Evolutionary conservation across 768 basidiomycete species (phyloP).

Genomic region (Sporobolomyces phaffii): DNA sequence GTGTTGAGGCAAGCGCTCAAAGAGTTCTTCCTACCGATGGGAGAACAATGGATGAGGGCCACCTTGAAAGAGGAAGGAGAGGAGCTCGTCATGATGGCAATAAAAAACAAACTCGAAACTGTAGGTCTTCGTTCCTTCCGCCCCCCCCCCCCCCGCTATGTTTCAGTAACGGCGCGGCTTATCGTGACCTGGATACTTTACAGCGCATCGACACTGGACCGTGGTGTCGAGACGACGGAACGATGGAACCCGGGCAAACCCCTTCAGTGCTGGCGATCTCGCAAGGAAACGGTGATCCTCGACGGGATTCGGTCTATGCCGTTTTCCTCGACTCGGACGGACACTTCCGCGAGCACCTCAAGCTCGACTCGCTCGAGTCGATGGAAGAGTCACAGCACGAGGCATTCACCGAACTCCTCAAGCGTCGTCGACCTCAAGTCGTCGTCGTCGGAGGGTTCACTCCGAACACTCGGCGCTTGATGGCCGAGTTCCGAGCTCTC

Average conservation of each 20-base stretch:
- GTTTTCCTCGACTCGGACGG: constrained; percentile 84
- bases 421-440: constrained; percentile 75
- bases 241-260: constrained; percentile 65
- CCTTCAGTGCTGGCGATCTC: constrained; percentile 80
- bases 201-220: constrained; percentile 34
- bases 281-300: constrained; percentile 91
- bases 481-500: constrained; percentile 36
- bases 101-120: constrained; percentile 62
- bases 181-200: no score
- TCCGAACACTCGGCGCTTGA: constrained; percentile 32
- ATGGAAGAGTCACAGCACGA: constrained; percentile 32
- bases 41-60: constrained; percentile 80
- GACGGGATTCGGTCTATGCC: constrained; percentile 77
- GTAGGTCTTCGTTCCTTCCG: constrained; percentile 52
- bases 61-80: constrained; percentile 85
- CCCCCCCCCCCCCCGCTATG: no score
- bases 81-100: constrained; percentile 66
- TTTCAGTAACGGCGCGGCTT: no score
- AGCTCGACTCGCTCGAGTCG: constrained; percentile 68
- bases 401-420: constrained; percentile 75
- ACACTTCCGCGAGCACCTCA: constrained; percentile 79
- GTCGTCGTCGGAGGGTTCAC: constrained; percentile 82
- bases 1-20: constrained; percentile 73
- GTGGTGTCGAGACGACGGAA: constrained; percentile 48
- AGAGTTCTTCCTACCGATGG: constrained; percentile 74